A percentile compares a stretch with the other conserved stretches of the same genome.
phyloP scores from a whole-genome alignment of 2,329 filamentous ascomycete species.

The Neodidymelliopsis sp. region DNA sequence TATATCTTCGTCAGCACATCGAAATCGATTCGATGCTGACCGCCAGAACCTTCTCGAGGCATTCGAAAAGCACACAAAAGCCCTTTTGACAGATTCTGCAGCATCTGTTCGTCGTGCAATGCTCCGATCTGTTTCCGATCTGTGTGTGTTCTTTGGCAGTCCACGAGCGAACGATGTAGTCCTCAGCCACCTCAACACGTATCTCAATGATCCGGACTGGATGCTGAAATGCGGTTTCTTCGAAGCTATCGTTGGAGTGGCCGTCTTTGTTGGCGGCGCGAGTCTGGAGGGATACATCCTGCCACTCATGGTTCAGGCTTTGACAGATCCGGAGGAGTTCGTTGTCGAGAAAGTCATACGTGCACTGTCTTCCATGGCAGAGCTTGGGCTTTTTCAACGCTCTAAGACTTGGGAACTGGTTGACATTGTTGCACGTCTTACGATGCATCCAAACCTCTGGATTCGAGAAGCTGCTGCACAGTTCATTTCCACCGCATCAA shows the following conservation, averaged over 20 bases:
- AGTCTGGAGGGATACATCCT: slow-evolving; percentile 95
- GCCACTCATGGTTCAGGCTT: slow-evolving; percentile 92
- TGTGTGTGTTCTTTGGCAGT: slow-evolving; percentile 95
- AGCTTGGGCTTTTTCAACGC: slow-evolving; percentile 84
- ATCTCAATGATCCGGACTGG: slow-evolving; percentile 96
- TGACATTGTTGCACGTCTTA: slow-evolving; percentile 81
- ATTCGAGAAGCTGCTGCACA: slow-evolving; percentile 88
- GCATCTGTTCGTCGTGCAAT: slow-evolving; percentile 89
- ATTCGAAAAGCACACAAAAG: slow-evolving; percentile 88
- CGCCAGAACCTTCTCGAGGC: slow-evolving; percentile 80
- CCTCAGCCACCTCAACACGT: slow-evolving; percentile 93
- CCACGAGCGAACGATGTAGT: slow-evolving; percentile 95
- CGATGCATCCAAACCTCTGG: slow-evolving; percentile 94
- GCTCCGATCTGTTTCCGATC: slow-evolving; percentile 84
- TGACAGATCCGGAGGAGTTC: slow-evolving; percentile 91
- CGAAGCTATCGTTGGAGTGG: slow-evolving; percentile 91
- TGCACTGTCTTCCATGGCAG: slow-evolving; percentile 86
- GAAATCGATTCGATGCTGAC: slow-evolving; percentile 87
- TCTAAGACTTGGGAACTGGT: slow-evolving; percentile 87
- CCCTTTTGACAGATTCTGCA: slow-evolving; percentile 85
- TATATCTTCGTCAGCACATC: slow-evolving; percentile 72
- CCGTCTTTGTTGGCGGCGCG: slow-evolving; percentile 85
- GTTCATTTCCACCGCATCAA: slow-evolving; percentile 79
- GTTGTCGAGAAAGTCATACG: slow-evolving; percentile 91
- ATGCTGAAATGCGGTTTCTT: slow-evolving; percentile 96